phyloP scores from a whole-genome alignment of 805 yeast species.

The Zygoascus ofunaensis region DNA sequence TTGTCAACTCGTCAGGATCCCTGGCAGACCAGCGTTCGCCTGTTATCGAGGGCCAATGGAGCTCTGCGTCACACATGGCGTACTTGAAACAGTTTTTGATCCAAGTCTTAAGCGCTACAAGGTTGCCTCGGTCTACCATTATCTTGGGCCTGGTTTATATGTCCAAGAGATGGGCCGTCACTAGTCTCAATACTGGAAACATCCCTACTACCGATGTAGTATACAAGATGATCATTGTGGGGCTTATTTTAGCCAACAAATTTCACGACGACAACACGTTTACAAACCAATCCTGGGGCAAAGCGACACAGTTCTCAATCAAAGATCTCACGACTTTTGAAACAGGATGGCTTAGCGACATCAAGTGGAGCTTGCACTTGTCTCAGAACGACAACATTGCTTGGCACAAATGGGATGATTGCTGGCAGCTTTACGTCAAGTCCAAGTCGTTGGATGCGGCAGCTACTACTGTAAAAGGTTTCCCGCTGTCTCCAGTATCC shows the following conservation, averaged over 20 bases:
- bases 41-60: slow-evolving; percentile 27
- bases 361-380: slow-evolving; percentile 51
- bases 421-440: slow-evolving; percentile 20
- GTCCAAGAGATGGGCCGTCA: slow-evolving; percentile 43
- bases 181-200: slow-evolving; percentile 28
- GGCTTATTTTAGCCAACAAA: slow-evolving; percentile 81
- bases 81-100: slow-evolving; percentile 37
- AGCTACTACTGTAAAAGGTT: background rate
- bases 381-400: slow-evolving; percentile 25
- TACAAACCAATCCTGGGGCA: slow-evolving; percentile 90
- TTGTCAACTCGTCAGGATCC: slow-evolving; percentile 21
- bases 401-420: slow-evolving; percentile 29
- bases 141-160: slow-evolving; percentile 72
- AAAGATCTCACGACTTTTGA: slow-evolving; percentile 56
- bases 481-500: slow-evolving; percentile 5
- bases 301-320: slow-evolving; percentile 78
- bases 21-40: slow-evolving; percentile 15
- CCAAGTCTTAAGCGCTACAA: slow-evolving; percentile 73
- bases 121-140: slow-evolving; percentile 76
- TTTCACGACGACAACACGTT: slow-evolving; percentile 95
- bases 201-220: slow-evolving; percentile 22
- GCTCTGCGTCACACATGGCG: slow-evolving; percentile 33
- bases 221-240: slow-evolving; percentile 51
- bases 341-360: slow-evolving; percentile 53
- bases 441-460: background rate